Evolutionary conservation across 805 yeast genomes (phyloP).

Genomic region (Ogataea thermomethanolica): DNA sequence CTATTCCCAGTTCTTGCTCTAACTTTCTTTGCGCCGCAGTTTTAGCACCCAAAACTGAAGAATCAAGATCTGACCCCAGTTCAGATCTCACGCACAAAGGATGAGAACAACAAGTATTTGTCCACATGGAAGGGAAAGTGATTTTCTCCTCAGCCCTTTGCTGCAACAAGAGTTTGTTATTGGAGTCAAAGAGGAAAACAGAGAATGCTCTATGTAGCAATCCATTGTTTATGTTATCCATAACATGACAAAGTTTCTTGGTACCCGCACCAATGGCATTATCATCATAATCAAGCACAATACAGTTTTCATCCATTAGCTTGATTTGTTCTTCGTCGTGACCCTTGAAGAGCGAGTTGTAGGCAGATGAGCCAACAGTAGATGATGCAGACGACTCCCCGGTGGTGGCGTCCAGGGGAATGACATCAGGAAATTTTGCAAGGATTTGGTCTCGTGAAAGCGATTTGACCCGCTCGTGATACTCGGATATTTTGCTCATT

Average conservation of each 20-base stretch:
- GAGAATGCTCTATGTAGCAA: constrained; percentile 93
- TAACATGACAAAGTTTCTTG: constrained; percentile 83
- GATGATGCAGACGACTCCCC: constrained; percentile 50
- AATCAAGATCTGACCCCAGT: constrained; percentile 58
- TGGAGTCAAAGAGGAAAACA: constrained; percentile 83
- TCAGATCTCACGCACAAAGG: constrained; percentile 85
- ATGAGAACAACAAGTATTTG: constrained; percentile 98
- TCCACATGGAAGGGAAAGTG: constrained; percentile 97
- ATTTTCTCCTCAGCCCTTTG: constrained; percentile 96
- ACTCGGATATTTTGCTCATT: constrained; percentile 26
- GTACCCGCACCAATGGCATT: constrained; percentile 89
- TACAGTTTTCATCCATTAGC: constrained; percentile 95
- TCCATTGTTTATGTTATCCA: constrained; percentile 83
- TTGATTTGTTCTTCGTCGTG: constrained; percentile 93
- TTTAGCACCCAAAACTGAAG: constrained; percentile 74
- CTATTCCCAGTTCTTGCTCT: constrained; percentile 89
- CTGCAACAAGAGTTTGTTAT: constrained; percentile 76
- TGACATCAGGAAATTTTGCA: constrained; percentile 60
- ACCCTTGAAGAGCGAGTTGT: constrained; percentile 60
- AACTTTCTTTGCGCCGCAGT: constrained; percentile 90
- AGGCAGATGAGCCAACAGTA: constrained; percentile 27
- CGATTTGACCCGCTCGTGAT: constrained; percentile 52
- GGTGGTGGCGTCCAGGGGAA: constrained; percentile 56
- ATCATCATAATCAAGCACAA: constrained; percentile 86
- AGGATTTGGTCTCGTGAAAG: constrained; percentile 50